Evolutionary conservation across 2,329 filamentous ascomycete species (phyloP).

Genomic region (Tricladium varicosporioides): DNA sequence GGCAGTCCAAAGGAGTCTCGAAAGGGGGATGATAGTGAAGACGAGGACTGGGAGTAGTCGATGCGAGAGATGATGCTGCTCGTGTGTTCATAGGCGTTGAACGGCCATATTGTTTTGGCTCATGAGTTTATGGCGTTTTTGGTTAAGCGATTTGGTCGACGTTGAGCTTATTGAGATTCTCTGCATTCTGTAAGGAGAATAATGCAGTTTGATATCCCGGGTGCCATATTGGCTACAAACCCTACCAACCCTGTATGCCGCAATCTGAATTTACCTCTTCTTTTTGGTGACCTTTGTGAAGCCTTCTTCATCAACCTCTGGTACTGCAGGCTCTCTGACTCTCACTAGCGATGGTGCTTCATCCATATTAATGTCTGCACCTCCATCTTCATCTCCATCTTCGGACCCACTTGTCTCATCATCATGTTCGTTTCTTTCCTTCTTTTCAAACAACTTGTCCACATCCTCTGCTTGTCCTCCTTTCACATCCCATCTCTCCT

Average conservation of each 20-base stretch:
- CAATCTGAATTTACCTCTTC: constrained; percentile 42
- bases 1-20: constrained; percentile 58
- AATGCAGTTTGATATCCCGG: constrained; percentile 15
- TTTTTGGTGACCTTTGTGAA: constrained; percentile 74
- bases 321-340: constrained; percentile 60
- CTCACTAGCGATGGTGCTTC: constrained; percentile 64
- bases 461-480: constrained; percentile 53
- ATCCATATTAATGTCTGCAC: constrained; percentile 63
- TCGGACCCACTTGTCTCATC: constrained; percentile 50
- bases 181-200: neutral
- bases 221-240: too few relatives aligned
- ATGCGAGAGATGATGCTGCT: neutral
- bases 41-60: constrained; percentile 72
- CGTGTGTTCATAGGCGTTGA: constrained; percentile 20
- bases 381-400: constrained; percentile 52
- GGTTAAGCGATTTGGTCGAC: constrained; percentile 4
- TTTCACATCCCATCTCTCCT: constrained; percentile 58
- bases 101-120: neutral
- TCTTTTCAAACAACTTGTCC: constrained; percentile 44
- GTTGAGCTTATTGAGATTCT: neutral
- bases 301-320: constrained; percentile 77
- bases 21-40: constrained; percentile 63
- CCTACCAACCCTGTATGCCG: too few relatives aligned
- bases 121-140: constrained; percentile 15
- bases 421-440: constrained; percentile 55